A percentile compares a stretch with the other conserved stretches of the same genome.
Evolutionary conservation across 2,329 filamentous ascomycete species (phyloP).

Genomic region (Erysiphe pulchra): DNA sequence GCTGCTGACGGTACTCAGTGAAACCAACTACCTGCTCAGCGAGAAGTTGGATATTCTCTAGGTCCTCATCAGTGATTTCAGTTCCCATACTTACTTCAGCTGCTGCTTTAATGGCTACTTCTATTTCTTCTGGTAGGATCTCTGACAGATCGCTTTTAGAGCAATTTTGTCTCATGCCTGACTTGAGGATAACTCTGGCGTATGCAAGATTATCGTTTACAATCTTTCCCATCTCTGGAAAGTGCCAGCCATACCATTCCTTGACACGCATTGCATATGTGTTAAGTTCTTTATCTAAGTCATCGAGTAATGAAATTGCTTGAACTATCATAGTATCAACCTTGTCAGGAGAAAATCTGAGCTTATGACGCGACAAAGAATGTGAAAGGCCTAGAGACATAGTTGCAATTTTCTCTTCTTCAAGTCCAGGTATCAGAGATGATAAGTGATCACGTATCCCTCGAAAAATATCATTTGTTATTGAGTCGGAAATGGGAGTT

Average conservation of each 20-base stretch:
- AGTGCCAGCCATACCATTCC: constrained; percentile 99
- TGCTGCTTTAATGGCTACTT: constrained; percentile 70
- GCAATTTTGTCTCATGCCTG: constrained; percentile 71
- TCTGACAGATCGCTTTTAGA: constrained; percentile 57
- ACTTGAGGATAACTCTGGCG: constrained; percentile 60
- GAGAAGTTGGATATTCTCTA: constrained; percentile 75
- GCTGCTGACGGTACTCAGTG: constrained; percentile 68
- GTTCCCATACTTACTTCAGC: constrained; percentile 97
- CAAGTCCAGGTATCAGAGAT: constrained; percentile 70
- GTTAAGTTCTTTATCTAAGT: constrained; percentile 96
- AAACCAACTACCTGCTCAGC: constrained; percentile 86
- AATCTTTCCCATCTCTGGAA: constrained; percentile 92
- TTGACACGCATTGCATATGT: constrained; percentile 97
- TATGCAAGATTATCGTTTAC: constrained; percentile 94
- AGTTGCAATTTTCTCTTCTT: constrained; percentile 65
- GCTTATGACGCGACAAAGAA: constrained; percentile 87
- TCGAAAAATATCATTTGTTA: constrained; percentile 73
- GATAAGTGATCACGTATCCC: constrained; percentile 78
- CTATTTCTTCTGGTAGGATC: constrained; percentile 86
- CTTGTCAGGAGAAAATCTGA: constrained; percentile 97
- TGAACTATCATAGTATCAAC: constrained; percentile 99
- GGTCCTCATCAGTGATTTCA: constrained; percentile 77
- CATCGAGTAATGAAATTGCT: constrained; percentile 78
- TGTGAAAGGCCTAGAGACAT: constrained; percentile 94
- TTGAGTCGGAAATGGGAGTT: constrained; percentile 56